Evolutionary conservation across 2,329 filamentous ascomycete species (phyloP).

Genomic region (Plectosphaerella cucumerina): DNA sequence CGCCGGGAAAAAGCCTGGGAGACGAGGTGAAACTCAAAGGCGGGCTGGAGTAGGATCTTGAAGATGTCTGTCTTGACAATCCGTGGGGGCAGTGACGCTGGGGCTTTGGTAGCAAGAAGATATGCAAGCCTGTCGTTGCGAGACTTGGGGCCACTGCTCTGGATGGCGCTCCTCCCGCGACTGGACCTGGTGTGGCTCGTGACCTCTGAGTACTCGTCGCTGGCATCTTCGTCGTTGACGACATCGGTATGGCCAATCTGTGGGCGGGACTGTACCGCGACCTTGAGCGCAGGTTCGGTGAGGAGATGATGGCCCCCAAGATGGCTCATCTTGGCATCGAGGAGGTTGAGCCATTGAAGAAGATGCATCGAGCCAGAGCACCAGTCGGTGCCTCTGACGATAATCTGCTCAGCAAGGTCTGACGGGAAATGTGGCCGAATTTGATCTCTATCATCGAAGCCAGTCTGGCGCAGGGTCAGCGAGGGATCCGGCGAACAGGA

Average conservation of each 20-base stretch:
- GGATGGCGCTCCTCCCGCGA: not conserved
- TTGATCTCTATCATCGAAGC: not conserved
- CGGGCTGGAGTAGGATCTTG: not conserved
- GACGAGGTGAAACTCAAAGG: not conserved
- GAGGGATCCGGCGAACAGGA: not conserved
- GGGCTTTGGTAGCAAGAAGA: not conserved
- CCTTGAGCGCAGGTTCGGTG: not conserved
- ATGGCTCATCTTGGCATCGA: slow-evolving; percentile 1
- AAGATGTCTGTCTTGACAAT: slow-evolving; percentile 1
- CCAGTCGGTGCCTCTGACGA: not conserved
- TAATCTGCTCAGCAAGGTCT: not conserved
- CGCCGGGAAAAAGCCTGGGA: not conserved
- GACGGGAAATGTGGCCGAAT: not conserved
- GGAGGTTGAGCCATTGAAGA: slow-evolving; percentile 1
- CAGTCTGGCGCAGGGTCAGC: not conserved
- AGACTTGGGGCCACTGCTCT: not conserved
- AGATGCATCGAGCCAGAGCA: not conserved
- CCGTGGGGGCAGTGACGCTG: not conserved
- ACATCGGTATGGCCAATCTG: not conserved
- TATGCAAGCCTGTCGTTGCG: not conserved
- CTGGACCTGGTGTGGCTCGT: not conserved
- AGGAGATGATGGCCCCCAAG: not conserved
- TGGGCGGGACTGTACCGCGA: not conserved
- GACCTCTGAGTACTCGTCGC: not conserved
- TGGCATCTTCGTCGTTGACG: not conserved